phyloP scores from a whole-genome alignment of 768 basidiomycete genomes.

The Boletus subparvulus region DNA sequence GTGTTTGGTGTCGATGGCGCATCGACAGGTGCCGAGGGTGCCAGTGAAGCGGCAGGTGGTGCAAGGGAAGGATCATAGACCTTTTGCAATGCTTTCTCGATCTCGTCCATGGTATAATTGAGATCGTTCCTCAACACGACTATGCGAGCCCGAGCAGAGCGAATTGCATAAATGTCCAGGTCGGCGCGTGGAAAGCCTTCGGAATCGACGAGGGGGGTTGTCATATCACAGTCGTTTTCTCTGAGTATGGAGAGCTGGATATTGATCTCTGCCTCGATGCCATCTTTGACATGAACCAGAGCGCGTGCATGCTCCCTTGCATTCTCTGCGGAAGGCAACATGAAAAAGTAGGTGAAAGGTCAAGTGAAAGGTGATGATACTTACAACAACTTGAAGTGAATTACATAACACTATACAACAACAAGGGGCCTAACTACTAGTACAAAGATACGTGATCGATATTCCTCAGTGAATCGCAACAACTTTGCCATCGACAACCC shows the following conservation, averaged over 20 bases:
- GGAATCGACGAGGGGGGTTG: conserved; percentile 74
- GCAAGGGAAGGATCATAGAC: conserved; percentile 55
- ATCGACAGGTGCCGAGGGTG: conserved; percentile 22
- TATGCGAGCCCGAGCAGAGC: conserved; percentile 72
- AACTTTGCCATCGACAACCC: conserved; percentile 56
- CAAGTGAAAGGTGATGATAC: neutral
- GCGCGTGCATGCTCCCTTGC: conserved; percentile 58
- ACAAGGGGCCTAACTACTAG: no score
- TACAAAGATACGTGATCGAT: neutral
- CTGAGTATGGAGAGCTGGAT: conserved; percentile 60
- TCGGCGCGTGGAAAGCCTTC: conserved; percentile 91
- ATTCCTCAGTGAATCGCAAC: conserved; percentile 31
- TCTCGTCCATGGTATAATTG: conserved; percentile 57
- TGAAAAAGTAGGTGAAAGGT: conserved; percentile 22
- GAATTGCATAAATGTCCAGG: conserved; percentile 79
- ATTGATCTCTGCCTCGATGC: conserved; percentile 70
- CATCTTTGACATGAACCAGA: conserved; percentile 67
- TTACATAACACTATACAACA: conserved; percentile 11
- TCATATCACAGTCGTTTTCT: conserved; percentile 61
- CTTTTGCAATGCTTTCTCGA: conserved; percentile 65
- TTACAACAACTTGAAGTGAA: neutral
- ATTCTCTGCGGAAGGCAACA: conserved; percentile 40
- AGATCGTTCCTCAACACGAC: conserved; percentile 82
- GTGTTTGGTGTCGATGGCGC: conserved; percentile 23
- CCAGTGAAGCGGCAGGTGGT: neutral